Conservation (phyloP, 305 asterid species). For the Fraxinus sp. region DNA sequence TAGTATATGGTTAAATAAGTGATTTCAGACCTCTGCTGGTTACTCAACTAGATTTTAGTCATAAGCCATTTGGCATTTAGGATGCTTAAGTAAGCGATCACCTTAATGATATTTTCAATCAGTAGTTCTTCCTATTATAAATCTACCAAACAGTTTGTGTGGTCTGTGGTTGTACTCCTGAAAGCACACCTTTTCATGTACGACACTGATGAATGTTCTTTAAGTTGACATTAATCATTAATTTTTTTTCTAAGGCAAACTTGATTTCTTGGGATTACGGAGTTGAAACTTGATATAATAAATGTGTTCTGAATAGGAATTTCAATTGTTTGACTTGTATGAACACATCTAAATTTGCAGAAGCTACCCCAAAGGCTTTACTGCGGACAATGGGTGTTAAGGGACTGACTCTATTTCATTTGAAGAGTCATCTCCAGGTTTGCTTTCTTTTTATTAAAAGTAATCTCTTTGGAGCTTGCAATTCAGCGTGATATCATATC, state of each 20-base stretch:
- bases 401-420: conserved; percentile 82
- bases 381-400: conserved; percentile 89
- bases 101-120: not conserved
- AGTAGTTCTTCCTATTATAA: not conserved
- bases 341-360: conserved; percentile 35
- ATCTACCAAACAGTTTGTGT: not conserved
- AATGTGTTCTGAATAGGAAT: not conserved
- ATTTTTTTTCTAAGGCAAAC: not conserved
- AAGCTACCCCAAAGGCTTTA: conserved; percentile 89
- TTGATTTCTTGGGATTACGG: not conserved
- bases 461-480: conserved; percentile 10
- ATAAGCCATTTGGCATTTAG: not conserved
- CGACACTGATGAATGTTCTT: not conserved
- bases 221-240: not conserved
- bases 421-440: conserved; percentile 94
- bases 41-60: not conserved
- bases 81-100: not conserved
- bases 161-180: conserved; percentile 4
- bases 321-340: not conserved
- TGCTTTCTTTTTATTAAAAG: conserved; percentile 1
- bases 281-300: conserved; percentile 14
- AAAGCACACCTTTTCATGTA: not conserved
- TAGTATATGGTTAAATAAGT: not conserved
- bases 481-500: conserved; percentile 11
- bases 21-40: not conserved